A percentile compares a stretch with the other conserved stretches of the same genome.
Conservation (phyloP, 768 basidiomycete genomes). For the Boletales sp. region DNA sequence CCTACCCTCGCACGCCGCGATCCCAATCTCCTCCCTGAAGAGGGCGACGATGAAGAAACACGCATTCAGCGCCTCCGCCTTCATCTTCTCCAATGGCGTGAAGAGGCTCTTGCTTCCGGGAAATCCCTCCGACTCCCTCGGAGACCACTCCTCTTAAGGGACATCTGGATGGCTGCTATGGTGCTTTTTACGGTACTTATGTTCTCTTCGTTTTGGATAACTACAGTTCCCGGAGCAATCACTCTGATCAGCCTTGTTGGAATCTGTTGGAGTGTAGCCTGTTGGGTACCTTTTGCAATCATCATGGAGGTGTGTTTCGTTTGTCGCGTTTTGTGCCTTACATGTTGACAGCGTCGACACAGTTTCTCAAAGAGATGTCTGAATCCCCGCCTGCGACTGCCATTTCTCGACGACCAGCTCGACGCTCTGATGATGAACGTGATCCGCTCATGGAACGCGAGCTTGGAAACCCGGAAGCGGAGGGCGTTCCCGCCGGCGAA, state of each 20-base stretch:
- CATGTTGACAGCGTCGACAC: constrained; percentile 1
- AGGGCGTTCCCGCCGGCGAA: constrained; percentile 30
- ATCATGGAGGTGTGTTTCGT: constrained; percentile 90
- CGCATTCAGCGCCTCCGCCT: constrained; percentile 68
- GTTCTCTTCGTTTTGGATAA: constrained; percentile 83
- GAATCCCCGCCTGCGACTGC: constrained; percentile 25
- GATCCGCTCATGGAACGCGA: constrained; percentile 60
- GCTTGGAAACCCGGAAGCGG: constrained; percentile 39
- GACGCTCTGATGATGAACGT: constrained; percentile 27
- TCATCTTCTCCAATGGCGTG: constrained; percentile 77
- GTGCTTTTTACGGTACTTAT: constrained; percentile 76
- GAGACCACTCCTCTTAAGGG: constrained; percentile 87
- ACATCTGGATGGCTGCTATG: constrained; percentile 90
- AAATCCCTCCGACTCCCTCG: constrained; percentile 74
- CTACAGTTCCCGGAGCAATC: constrained; percentile 73
- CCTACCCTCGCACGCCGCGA: constrained; percentile 83
- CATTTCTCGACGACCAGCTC: constrained; percentile 27
- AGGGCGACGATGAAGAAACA: constrained; percentile 64
- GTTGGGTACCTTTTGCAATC: constrained; percentile 96
- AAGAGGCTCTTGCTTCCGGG: constrained; percentile 75
- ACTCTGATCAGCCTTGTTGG: constrained; percentile 81
- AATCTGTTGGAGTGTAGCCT: constrained; percentile 96
- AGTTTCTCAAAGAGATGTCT: constrained; percentile 76
- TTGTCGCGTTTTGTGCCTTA: background rate
- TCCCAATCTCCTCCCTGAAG: constrained; percentile 68